Percentiles rank a stretch among this genome's conserved stretches.
These are phyloP conservation scores for Dactylonectria macrodidyma DNA, from an alignment of 2,329 filamentous ascomycete species.

Conservation along the genomic window DNA sequence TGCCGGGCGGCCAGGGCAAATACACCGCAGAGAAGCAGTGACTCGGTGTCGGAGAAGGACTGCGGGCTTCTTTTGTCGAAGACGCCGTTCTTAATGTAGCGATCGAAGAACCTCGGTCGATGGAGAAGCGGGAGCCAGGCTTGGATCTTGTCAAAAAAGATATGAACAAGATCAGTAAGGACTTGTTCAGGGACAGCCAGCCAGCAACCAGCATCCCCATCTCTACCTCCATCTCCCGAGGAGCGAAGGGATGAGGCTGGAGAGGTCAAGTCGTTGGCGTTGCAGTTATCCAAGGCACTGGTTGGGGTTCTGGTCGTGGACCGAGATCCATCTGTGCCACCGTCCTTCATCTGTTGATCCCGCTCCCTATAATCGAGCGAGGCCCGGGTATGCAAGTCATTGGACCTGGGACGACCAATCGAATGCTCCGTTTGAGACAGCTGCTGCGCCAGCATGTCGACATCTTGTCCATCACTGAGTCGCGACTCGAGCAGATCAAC, in stretches of 20 bases:
- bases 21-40: slow-evolving; percentile 5
- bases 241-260: not conserved
- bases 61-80: not conserved
- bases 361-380: slow-evolving; percentile 1
- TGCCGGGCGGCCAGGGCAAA: slow-evolving; percentile 11
- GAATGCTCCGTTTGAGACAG: slow-evolving; percentile 1
- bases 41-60: slow-evolving; percentile 6
- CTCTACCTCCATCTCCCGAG: not conserved
- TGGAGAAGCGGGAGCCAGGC: slow-evolving; percentile 20
- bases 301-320: not conserved
- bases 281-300: not conserved
- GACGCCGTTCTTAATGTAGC: not conserved
- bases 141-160: slow-evolving; percentile 19
- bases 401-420: not conserved
- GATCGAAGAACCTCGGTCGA: slow-evolving; percentile 11
- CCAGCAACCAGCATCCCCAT: slow-evolving; percentile 3
- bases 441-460: not conserved
- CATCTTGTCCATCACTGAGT: not conserved
- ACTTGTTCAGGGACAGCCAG: slow-evolving; percentile 5
- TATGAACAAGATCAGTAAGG: slow-evolving; percentile 9
- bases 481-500: not conserved
- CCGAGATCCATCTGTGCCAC: not conserved
- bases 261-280: slow-evolving; percentile 1
- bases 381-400: not conserved
- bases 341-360: slow-evolving; percentile 7